Evolutionary conservation across 2,329 filamentous ascomycete species (phyloP).

Genomic region (Nemania sp.): DNA sequence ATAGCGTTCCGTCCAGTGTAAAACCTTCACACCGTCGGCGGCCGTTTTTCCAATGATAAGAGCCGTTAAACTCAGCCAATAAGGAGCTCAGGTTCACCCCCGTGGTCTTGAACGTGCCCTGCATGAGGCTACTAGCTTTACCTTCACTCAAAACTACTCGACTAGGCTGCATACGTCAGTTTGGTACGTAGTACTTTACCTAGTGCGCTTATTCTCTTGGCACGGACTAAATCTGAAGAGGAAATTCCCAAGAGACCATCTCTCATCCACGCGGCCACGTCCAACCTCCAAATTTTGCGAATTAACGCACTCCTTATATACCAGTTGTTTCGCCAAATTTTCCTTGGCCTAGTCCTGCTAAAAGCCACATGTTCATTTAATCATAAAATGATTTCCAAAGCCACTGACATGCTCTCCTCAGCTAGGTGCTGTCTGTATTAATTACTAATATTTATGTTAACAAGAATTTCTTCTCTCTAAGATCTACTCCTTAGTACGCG

Average conservation of each 20-base stretch:
- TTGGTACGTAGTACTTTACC: slow-evolving; percentile 1
- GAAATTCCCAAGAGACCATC: slow-evolving; percentile 3
- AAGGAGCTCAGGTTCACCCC: slow-evolving; percentile 25
- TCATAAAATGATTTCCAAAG: too few species aligned
- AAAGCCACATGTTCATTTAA: too few species aligned
- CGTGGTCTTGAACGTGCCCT: slow-evolving; percentile 35
- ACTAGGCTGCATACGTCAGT: slow-evolving; percentile 14
- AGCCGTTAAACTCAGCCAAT: slow-evolving; percentile 29
- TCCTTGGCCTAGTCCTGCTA: too few species aligned
- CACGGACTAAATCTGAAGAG: background rate
- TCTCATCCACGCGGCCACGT: too few species aligned
- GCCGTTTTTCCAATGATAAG: background rate
- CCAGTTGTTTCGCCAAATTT: too few species aligned
- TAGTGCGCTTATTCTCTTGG: slow-evolving; percentile 11
- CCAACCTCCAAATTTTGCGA: background rate
- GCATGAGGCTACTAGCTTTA: slow-evolving; percentile 31
- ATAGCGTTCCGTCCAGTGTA: slow-evolving; percentile 1
- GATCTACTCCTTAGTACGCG: too few species aligned
- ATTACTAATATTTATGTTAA: too few species aligned
- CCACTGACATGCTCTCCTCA: too few species aligned
- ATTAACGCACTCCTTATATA: too few species aligned
- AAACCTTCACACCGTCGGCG: background rate
- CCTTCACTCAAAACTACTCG: slow-evolving; percentile 9
- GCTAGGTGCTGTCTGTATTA: too few species aligned
- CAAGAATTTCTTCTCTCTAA: too few species aligned